Conservation (phyloP, 2,329 filamentous ascomycete genomes). For the Pseudodiploospora longispora region DNA sequence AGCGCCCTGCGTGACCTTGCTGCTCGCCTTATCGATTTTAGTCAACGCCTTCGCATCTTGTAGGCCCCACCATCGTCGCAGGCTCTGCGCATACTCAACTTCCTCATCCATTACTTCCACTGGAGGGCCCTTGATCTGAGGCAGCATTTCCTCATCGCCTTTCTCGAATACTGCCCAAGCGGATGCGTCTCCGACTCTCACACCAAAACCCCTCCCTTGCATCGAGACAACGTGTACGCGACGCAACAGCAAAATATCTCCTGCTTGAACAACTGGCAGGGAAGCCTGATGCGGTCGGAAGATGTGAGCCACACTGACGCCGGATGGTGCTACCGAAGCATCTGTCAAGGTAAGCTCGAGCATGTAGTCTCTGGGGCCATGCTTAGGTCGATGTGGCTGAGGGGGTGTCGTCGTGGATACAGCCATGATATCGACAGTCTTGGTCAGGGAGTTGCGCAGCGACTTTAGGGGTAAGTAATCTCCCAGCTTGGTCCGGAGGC, state of each 20-base stretch:
- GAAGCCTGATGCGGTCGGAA: constrained; percentile 51
- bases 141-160: constrained; percentile 27
- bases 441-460: constrained; percentile 41
- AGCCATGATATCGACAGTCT: constrained; percentile 45
- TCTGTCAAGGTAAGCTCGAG: constrained; percentile 52
- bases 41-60: constrained; percentile 38
- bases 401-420: constrained; percentile 44
- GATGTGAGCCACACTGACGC: constrained; percentile 47
- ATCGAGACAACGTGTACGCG: constrained; percentile 47
- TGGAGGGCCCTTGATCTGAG: constrained; percentile 52
- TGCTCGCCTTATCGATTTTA: constrained; percentile 41
- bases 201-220: constrained; percentile 46
- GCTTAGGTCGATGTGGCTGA: constrained; percentile 45
- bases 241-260: constrained; percentile 52
- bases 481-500: constrained; percentile 40
- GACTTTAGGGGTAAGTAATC: constrained; percentile 45
- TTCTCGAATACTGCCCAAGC: constrained; percentile 56
- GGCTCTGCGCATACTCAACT: constrained; percentile 36
- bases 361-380: constrained; percentile 51
- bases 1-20: constrained; percentile 21
- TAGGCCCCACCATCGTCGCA: constrained; percentile 41
- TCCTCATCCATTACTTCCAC: constrained; percentile 48
- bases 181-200: constrained; percentile 46
- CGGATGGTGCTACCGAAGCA: constrained; percentile 41
- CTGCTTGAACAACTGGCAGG: constrained; percentile 45